phyloP scores from a whole-genome alignment of 306 rosid species.

The Vachellia collinsii region DNA sequence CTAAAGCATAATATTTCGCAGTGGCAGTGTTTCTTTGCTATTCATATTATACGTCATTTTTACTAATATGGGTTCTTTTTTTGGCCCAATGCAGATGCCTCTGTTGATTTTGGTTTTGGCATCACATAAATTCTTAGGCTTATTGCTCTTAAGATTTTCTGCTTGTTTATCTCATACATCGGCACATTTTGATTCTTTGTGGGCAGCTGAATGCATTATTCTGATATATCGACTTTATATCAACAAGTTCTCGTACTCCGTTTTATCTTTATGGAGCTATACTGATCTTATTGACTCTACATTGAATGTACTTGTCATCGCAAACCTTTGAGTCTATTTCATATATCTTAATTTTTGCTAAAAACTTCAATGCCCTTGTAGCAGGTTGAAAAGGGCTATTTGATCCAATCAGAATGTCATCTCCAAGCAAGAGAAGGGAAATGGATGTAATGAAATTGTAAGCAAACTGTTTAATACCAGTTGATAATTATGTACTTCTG shows the following conservation, averaged over 20 bases:
- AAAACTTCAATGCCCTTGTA: constrained; percentile 30
- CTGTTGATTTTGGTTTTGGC: constrained; percentile 32
- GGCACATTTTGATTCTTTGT: constrained; percentile 16
- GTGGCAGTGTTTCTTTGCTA: neutral
- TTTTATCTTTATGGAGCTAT: constrained; percentile 19
- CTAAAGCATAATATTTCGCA: neutral
- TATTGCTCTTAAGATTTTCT: constrained; percentile 22
- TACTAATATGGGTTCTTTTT: constrained; percentile 3
- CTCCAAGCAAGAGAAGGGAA: constrained; percentile 99
- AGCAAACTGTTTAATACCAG: constrained; percentile 42
- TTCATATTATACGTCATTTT: constrained; percentile 4
- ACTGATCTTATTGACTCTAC: constrained; percentile 8
- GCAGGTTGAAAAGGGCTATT: constrained; percentile 58
- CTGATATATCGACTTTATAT: constrained; percentile 22
- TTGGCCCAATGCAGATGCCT: neutral
- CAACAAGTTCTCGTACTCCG: constrained; percentile 26
- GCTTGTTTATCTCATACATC: constrained; percentile 15
- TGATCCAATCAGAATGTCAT: constrained; percentile 68
- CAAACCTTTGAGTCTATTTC: constrained; percentile 1
- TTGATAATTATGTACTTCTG: constrained; percentile 27
- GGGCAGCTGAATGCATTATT: constrained; percentile 18
- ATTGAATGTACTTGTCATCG: constrained; percentile 14
- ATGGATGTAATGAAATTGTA: constrained; percentile 99
- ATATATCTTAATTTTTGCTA: neutral
- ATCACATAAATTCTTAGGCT: constrained; percentile 29